Evolutionary conservation across 495 filamentous ascomycete genomes (phyloP).

Genomic region (Talaromyces thailandensis): DNA sequence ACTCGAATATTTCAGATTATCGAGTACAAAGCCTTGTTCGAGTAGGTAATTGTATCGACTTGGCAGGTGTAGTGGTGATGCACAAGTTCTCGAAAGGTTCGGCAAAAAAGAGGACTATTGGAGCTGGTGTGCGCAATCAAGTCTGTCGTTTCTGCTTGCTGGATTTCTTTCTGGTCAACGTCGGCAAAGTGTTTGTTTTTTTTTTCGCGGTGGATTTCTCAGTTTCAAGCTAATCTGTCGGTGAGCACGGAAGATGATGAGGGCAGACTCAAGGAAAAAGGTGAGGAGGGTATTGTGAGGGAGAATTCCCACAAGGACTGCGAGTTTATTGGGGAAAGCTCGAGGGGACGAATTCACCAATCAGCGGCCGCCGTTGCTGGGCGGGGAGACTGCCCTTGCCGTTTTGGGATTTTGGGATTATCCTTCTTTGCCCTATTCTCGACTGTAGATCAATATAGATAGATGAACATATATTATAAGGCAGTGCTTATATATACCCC

Average conservation of each 20-base stretch:
- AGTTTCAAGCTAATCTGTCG: background rate
- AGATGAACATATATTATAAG: background rate
- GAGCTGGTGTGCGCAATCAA: background rate
- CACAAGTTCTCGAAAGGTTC: background rate
- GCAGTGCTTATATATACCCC: no score
- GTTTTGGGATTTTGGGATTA: conserved; percentile 1
- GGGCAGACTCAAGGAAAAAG: background rate
- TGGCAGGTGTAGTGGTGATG: background rate
- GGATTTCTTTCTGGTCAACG: background rate
- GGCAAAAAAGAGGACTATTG: background rate
- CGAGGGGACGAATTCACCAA: background rate
- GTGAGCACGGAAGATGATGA: background rate
- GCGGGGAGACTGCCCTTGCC: background rate
- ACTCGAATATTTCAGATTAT: background rate
- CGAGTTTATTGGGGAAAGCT: conserved; percentile 5
- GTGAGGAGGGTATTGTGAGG: background rate
- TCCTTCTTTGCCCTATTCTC: background rate
- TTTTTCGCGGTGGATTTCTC: background rate
- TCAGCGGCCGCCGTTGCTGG: background rate
- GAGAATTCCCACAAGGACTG: background rate
- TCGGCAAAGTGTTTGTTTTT: background rate
- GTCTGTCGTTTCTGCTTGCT: background rate
- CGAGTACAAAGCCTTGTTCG: background rate
- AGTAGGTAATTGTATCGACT: background rate
- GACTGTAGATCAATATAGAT: background rate